These are phyloP conservation scores for Mycosarcoma maydis DNA, from an alignment of 1,284 basidiomycete genomes.

Conservation along the genomic window DNA sequence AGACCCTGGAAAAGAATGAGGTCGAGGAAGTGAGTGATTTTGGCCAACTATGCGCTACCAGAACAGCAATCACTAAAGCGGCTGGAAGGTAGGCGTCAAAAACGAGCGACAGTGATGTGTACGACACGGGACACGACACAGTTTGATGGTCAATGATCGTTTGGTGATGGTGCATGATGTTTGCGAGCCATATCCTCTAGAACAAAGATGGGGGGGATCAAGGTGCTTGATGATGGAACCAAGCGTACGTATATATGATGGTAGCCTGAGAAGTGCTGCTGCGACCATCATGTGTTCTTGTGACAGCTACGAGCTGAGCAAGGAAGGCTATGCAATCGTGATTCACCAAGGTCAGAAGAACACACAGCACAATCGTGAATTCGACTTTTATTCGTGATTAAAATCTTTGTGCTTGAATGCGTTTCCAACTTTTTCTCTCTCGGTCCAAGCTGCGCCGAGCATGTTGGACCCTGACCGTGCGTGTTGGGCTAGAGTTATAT, in stretches of 20 bases:
- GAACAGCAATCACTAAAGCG: constrained; percentile 5
- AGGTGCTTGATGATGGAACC: not conserved
- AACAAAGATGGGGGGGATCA: not conserved
- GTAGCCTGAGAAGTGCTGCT: too few species aligned
- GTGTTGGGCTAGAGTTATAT: too few species aligned
- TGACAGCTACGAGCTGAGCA: too few species aligned
- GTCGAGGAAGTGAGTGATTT: not conserved
- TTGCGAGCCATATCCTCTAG: not conserved
- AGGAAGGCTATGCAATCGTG: too few species aligned
- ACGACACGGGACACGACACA: not conserved
- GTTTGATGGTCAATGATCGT: constrained; percentile 10
- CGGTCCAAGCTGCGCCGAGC: too few species aligned
- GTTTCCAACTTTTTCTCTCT: too few species aligned
- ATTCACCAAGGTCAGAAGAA: too few species aligned
- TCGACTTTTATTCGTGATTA: too few species aligned
- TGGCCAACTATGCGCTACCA: constrained; percentile 11
- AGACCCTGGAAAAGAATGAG: constrained; percentile 11
- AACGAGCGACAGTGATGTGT: constrained; percentile 10
- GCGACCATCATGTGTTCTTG: too few species aligned
- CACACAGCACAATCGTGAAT: too few species aligned
- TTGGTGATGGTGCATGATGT: constrained; percentile 1
- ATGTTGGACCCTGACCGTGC: too few species aligned
- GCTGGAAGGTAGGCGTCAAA: constrained; percentile 24
- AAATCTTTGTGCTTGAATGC: too few species aligned
- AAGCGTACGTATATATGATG: not conserved